Conservation (phyloP, 768 basidiomycete species). For the Suillus brevipes region DNA sequence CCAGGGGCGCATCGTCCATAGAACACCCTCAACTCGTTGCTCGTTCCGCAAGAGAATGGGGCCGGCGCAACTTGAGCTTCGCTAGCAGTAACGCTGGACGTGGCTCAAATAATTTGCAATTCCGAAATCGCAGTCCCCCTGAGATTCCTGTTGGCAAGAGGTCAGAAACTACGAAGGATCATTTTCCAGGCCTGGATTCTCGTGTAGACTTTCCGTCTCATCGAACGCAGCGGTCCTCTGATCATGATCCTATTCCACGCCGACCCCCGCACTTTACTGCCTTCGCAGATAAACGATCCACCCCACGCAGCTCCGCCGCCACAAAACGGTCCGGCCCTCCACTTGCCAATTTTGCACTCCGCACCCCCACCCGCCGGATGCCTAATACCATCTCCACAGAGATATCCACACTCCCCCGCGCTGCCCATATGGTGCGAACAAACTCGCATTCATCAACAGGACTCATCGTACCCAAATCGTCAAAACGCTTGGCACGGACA, state of each 20-base stretch:
- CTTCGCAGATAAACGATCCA: not conserved
- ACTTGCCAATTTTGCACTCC: conserved; percentile 15
- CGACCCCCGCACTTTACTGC: not conserved
- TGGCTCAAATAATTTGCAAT: conserved; percentile 21
- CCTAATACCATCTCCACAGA: conserved; percentile 25
- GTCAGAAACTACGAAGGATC: conserved; percentile 8
- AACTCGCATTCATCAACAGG: conserved; percentile 38
- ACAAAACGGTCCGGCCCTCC: not conserved
- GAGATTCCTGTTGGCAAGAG: conserved; percentile 15
- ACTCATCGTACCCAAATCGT: conserved; percentile 37
- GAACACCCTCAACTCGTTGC: conserved; percentile 14
- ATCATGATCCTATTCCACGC: not conserved
- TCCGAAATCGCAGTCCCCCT: conserved; percentile 35
- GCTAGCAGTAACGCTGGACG: conserved; percentile 49
- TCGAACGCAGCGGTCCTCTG: not conserved
- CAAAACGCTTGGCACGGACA: conserved; percentile 60
- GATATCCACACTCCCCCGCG: conserved; percentile 31
- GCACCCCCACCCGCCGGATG: conserved; percentile 33
- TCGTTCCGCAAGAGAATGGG: conserved; percentile 51
- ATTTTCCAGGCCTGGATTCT: not conserved
- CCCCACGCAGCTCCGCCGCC: not conserved
- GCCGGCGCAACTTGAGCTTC: conserved; percentile 54
- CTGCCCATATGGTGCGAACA: conserved; percentile 45
- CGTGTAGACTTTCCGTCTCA: not conserved
- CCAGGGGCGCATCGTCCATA: conserved; percentile 59